Evolutionary conservation across 768 basidiomycete species (phyloP).

Genomic region (Lactarius trivialis): DNA sequence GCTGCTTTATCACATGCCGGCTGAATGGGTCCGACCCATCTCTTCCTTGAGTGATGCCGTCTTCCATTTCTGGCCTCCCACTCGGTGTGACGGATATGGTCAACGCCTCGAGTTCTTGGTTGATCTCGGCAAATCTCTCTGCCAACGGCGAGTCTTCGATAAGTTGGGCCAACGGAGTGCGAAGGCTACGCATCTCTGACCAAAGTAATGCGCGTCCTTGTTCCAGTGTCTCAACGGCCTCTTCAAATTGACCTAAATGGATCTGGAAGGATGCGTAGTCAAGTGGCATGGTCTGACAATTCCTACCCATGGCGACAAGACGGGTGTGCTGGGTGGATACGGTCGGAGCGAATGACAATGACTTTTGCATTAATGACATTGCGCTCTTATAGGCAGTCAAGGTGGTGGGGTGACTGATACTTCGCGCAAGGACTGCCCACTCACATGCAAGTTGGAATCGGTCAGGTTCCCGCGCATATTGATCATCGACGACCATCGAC

Average conservation of each 20-base stretch:
- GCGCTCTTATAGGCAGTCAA: background rate
- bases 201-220: background rate
- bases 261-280: background rate
- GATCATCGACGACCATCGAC: background rate
- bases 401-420: background rate
- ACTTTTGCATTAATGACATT: background rate
- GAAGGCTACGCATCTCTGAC: background rate
- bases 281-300: background rate
- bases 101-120: background rate
- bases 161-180: background rate
- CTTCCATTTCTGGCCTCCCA: background rate
- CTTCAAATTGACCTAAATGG: background rate
- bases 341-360: background rate
- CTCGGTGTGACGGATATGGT: background rate
- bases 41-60: background rate
- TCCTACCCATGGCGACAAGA: background rate
- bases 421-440: background rate
- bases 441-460: background rate
- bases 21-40: background rate
- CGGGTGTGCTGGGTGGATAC: background rate
- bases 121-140: background rate
- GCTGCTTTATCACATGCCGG: background rate
- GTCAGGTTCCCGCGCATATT: background rate
- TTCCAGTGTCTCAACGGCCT: background rate
- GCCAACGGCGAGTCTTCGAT: background rate